These are phyloP conservation scores for Leptosphaerulina australis DNA, from an alignment of 2,329 filamentous ascomycete species.

Conservation along the genomic window DNA sequence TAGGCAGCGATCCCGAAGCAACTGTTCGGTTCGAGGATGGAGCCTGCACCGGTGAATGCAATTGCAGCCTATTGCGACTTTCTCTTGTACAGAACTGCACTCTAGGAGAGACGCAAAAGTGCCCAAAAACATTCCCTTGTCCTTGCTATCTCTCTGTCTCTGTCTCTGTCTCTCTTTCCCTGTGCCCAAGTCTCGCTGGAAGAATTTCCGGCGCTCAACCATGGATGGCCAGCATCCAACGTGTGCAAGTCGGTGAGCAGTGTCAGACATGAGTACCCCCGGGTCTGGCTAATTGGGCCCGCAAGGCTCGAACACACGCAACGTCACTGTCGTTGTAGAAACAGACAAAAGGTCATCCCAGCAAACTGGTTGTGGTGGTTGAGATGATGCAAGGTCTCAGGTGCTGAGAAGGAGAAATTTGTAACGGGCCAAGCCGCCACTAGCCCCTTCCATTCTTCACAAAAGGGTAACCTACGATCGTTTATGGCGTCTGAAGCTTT, in stretches of 20 bases:
- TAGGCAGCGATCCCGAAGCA: slow-evolving; percentile 24
- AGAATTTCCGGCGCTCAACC: too few relatives aligned
- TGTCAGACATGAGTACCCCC: slow-evolving; percentile 14
- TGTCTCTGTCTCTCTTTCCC: neutral
- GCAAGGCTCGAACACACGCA: slow-evolving; percentile 13
- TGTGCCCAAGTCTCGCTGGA: slow-evolving; percentile 1
- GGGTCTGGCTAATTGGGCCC: slow-evolving; percentile 10
- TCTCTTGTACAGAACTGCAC: slow-evolving; percentile 17
- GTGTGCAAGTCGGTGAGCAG: slow-evolving; percentile 32
- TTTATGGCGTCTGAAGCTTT: neutral
- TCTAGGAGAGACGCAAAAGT: slow-evolving; percentile 32
- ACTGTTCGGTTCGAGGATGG: slow-evolving; percentile 31
- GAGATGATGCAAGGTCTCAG: slow-evolving; percentile 18
- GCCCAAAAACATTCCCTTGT: slow-evolving; percentile 26
- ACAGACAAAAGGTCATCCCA: slow-evolving; percentile 13
- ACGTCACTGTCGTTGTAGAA: slow-evolving; percentile 18
- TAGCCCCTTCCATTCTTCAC: slow-evolving; percentile 2
- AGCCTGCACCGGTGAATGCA: slow-evolving; percentile 26
- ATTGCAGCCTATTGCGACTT: slow-evolving; percentile 16
- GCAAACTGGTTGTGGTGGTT: slow-evolving; percentile 12
- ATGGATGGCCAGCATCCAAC: too few relatives aligned
- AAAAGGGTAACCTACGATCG: neutral
- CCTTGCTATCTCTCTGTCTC: neutral
- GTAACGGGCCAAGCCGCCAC: slow-evolving; percentile 15
- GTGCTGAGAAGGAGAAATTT: slow-evolving; percentile 10